A percentile compares a stretch with the other conserved stretches of the same genome.
Evolutionary conservation across 139 green algal species (phyloP).

Genomic region (Coelastrella sp.): DNA sequence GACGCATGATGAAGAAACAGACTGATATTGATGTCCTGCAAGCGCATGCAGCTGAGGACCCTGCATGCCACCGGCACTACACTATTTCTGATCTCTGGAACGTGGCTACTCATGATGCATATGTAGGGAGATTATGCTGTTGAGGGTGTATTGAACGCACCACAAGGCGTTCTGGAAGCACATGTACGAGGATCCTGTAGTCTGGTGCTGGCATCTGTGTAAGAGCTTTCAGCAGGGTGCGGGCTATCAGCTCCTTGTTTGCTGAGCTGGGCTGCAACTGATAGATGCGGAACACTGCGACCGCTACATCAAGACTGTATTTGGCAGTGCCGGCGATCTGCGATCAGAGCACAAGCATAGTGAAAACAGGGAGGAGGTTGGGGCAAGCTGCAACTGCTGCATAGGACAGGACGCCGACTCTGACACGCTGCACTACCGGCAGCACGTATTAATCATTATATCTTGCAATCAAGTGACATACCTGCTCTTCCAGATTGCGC

Average conservation of each 20-base stretch:
- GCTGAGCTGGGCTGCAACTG: conserved; percentile 56
- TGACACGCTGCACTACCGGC: too few species aligned
- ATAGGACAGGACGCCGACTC: too few species aligned
- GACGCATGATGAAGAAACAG: too few species aligned
- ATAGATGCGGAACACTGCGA: conserved; percentile 69
- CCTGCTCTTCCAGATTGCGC: conserved; percentile 41
- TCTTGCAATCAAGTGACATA: background rate
- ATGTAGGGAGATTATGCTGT: background rate
- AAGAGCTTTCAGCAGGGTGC: conserved; percentile 65
- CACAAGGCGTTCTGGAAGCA: conserved; percentile 66
- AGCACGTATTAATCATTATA: too few species aligned
- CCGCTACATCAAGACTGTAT: conserved; percentile 61
- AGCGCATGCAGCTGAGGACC: too few species aligned
- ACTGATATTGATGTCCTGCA: too few species aligned
- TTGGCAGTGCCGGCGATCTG: conserved; percentile 29
- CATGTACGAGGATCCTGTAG: conserved; percentile 62
- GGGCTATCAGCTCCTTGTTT: conserved; percentile 54
- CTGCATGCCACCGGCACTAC: too few species aligned
- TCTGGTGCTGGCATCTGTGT: conserved; percentile 63
- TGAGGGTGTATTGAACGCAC: background rate
- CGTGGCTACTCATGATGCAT: background rate
- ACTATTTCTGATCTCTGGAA: too few species aligned
- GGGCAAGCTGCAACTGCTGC: too few species aligned
- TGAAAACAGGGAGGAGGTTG: too few species aligned
- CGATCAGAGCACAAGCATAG: background rate